Evolutionary conservation across 257 asterid species (phyloP).

Genomic region (Petrea volubilis): DNA sequence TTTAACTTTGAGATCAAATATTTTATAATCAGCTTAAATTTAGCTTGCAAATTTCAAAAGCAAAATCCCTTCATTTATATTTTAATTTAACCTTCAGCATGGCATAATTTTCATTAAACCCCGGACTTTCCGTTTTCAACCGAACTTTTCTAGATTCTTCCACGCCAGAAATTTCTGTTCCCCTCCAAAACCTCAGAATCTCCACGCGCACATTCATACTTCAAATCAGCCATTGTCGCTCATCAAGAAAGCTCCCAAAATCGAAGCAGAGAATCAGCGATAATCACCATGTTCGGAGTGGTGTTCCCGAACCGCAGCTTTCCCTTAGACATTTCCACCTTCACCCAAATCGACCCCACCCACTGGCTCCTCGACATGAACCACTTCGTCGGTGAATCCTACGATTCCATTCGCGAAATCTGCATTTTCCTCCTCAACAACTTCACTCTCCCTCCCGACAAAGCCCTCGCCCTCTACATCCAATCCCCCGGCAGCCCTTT

Average conservation of each 20-base stretch:
- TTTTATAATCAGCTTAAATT: too few relatives aligned
- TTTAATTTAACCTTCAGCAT: too few relatives aligned
- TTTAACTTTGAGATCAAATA: too few relatives aligned
- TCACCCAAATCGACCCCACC: constrained; percentile 86
- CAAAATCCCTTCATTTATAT: too few relatives aligned
- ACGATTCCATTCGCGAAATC: constrained; percentile 77
- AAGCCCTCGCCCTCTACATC: constrained; percentile 88
- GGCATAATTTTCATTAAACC: too few relatives aligned
- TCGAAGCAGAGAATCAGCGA: background rate
- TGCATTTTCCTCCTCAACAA: constrained; percentile 84
- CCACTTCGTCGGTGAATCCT: constrained; percentile 90
- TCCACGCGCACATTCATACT: constrained; percentile 15
- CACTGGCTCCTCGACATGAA: constrained; percentile 98
- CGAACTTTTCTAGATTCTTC: constrained; percentile 26
- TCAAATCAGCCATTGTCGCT: background rate
- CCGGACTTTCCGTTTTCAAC: background rate
- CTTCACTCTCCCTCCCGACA: constrained; percentile 86
- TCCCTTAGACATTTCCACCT: constrained; percentile 91
- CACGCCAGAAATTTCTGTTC: background rate
- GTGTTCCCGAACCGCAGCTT: constrained; percentile 93
- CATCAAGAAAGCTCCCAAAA: background rate
- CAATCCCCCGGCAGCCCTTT: constrained; percentile 90
- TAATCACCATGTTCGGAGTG: constrained; percentile 66
- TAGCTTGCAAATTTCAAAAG: too few relatives aligned
- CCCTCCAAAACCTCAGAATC: constrained; percentile 17